Percentiles rank a stretch among this genome's conserved stretches.
phyloP scores from a whole-genome alignment of 192 early-diverging fungal genomes.

The Helicostylum pulchrum region DNA sequence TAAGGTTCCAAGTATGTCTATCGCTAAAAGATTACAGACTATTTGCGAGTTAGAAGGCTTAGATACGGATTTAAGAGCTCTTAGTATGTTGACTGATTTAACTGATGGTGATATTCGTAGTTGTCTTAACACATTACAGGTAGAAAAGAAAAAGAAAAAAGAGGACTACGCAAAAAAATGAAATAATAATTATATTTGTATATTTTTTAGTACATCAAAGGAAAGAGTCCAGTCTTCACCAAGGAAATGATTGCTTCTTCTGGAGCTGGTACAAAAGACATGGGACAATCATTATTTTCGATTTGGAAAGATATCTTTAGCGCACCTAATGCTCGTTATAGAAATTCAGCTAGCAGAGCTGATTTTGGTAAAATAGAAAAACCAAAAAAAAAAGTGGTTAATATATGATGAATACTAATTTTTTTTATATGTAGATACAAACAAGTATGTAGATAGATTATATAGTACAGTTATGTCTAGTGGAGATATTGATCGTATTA shows the following conservation, averaged over 20 bases:
- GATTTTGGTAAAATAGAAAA: slow-evolving; percentile 10
- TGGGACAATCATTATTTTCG: slow-evolving; percentile 69
- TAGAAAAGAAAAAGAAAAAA: slow-evolving; percentile 22
- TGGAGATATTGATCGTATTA: slow-evolving; percentile 85
- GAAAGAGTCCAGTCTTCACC: slow-evolving; percentile 37
- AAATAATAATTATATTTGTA: too few species aligned
- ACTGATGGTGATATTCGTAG: slow-evolving; percentile 85
- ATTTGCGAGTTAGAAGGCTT: slow-evolving; percentile 80
- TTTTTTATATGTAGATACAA: not conserved
- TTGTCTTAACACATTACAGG: slow-evolving; percentile 87
- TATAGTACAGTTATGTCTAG: slow-evolving; percentile 50
- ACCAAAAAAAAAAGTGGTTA: not conserved
- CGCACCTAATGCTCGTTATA: slow-evolving; percentile 26
- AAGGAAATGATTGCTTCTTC: slow-evolving; percentile 45
- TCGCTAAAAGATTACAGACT: slow-evolving; percentile 74
- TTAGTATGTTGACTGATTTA: slow-evolving; percentile 72
- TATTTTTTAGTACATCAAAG: slow-evolving; percentile 29
- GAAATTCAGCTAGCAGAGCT: not conserved
- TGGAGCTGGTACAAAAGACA: slow-evolving; percentile 76
- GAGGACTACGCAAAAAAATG: too few species aligned
- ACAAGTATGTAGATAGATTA: slow-evolving; percentile 50
- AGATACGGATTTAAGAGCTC: slow-evolving; percentile 65
- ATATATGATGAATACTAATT: too few species aligned
- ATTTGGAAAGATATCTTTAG: slow-evolving; percentile 84
- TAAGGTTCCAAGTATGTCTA: slow-evolving; percentile 55